Base-by-base conservation (phyloP, 1,284 basidiomycete species). In the Ustilago trichophora region DNA sequence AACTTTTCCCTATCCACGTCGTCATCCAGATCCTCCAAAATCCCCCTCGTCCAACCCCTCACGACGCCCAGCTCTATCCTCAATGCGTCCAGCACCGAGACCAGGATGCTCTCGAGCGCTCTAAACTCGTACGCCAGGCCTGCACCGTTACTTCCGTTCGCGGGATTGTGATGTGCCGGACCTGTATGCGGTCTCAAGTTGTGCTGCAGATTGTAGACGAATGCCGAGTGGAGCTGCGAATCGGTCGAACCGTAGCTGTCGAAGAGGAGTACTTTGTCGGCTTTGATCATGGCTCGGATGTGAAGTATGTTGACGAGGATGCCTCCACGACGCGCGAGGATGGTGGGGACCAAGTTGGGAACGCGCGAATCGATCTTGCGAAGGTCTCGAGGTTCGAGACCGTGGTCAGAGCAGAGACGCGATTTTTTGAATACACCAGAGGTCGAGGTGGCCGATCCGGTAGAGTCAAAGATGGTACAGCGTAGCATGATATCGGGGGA, bases 351-450 rank as follows among this genome's bases (percentile, higher is more conserved):
- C 52, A 95, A 87, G 82, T 94, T 96, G 18, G 93, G 93, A 57
- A 94, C 88, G 65, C 93, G 86, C 12, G 91, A 93, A 84, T 98
- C 95, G 74, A 98, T 92, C 84, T 97, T 97, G 54, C 95, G 89
- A 35, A 98, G 85, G 83, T 98, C 95, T 85, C 95, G 90, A 66
- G 93, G 91, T 90, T 97, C 57, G 52, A 98, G 83, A 72, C 89
- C 88, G 82, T 97, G 91, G 79, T 94, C 91, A 34, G 87, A 84
- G 82, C 92, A 93, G 46, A 98, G 85, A 75, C 93, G 91, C 36
- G 90, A 88, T 82, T 91, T 92, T 76, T 90, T 91, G 83, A 95
- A 94, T 75, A 90, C 88, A 19, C 93, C 92, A 34, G 91, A 93
- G 52, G 93, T 92, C 25, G 89, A 91, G 81, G 90, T 91, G 72